Percentiles rank a stretch among this genome's conserved stretches.
phyloP scores from a whole-genome alignment of 2,329 filamentous ascomycete genomes.

The Aspergillus sclerotialis region DNA sequence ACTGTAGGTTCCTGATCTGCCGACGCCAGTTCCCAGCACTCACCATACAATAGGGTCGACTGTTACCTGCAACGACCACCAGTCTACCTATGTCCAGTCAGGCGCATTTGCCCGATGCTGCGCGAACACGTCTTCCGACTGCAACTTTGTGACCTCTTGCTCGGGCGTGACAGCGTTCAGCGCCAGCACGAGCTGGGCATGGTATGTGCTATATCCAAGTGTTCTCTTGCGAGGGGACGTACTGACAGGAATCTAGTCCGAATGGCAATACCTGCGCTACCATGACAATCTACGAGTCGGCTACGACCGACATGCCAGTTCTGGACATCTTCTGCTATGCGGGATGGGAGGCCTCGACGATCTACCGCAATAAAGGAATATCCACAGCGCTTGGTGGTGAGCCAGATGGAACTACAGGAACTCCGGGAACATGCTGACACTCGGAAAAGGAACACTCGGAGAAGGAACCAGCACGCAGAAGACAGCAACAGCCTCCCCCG shows the following conservation, averaged over 20 bases:
- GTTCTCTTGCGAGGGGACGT: neutral
- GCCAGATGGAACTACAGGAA: neutral
- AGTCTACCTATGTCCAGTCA: conserved; percentile 1
- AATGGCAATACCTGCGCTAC: neutral
- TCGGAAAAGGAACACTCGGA: neutral
- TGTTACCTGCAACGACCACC: conserved; percentile 1
- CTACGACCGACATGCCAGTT: conserved; percentile 1
- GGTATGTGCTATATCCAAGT: neutral
- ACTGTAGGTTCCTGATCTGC: neutral
- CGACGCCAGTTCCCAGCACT: neutral
- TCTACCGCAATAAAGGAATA: neutral
- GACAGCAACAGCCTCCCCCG: neutral
- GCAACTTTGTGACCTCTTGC: conserved; percentile 2
- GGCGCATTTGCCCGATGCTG: conserved; percentile 2
- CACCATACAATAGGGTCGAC: conserved; percentile 2
- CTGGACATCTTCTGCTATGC: conserved; percentile 2
- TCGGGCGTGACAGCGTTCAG: neutral
- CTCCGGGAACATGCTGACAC: neutral
- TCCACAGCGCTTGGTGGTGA: neutral
- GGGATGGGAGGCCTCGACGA: conserved; percentile 1
- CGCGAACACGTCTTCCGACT: neutral
- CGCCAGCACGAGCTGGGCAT: neutral
- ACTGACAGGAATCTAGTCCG: conserved; percentile 1
- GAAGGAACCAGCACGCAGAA: neutral
- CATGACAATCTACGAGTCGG: conserved; percentile 2